These are phyloP conservation scores for Aspergillus sp. DNA, from an alignment of 2,329 filamentous ascomycete species.

Conservation along the genomic window DNA sequence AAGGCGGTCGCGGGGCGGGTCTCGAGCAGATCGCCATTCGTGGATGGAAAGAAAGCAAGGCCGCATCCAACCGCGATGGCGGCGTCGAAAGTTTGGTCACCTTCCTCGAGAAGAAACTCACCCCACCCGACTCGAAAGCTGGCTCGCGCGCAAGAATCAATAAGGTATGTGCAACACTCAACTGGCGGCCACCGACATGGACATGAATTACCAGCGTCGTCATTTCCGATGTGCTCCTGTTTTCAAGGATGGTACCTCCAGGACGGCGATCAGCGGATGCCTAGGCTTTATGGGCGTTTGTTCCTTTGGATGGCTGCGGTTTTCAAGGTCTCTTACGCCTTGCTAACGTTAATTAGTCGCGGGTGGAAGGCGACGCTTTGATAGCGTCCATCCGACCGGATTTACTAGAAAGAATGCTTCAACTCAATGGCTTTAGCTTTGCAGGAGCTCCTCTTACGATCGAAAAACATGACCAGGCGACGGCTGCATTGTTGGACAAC, in stretches of 20 bases:
- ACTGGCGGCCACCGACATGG: slow-evolving; percentile 43
- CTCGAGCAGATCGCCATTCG: slow-evolving; percentile 48
- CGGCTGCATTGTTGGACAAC: slow-evolving; percentile 22
- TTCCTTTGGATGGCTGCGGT: slow-evolving; percentile 39
- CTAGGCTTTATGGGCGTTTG: slow-evolving; percentile 29
- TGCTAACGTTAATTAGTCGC: slow-evolving; percentile 72
- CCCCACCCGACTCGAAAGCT: slow-evolving; percentile 50
- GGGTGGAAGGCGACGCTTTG: slow-evolving; percentile 66
- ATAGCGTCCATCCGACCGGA: slow-evolving; percentile 66
- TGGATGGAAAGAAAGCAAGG: slow-evolving; percentile 69
- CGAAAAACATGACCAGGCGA: slow-evolving; percentile 46
- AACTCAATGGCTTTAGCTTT: slow-evolving; percentile 68
- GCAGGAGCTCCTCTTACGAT: slow-evolving; percentile 62
- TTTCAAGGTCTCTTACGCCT: slow-evolving; percentile 51
- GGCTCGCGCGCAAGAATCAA: slow-evolving; percentile 63
- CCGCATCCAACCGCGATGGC: slow-evolving; percentile 64
- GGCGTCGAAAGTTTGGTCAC: slow-evolving; percentile 64
- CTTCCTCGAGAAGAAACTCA: slow-evolving; percentile 71
- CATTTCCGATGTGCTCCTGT: slow-evolving; percentile 41
- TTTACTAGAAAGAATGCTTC: slow-evolving; percentile 63
- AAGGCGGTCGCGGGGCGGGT: slow-evolving; percentile 28
- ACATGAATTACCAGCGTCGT: slow-evolving; percentile 36
- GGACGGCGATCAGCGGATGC: slow-evolving; percentile 43
- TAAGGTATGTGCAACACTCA: slow-evolving; percentile 68
- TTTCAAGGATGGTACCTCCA: slow-evolving; percentile 42